phyloP scores from a whole-genome alignment of 208 protist species.

The Acanthamoeba healyi region DNA sequence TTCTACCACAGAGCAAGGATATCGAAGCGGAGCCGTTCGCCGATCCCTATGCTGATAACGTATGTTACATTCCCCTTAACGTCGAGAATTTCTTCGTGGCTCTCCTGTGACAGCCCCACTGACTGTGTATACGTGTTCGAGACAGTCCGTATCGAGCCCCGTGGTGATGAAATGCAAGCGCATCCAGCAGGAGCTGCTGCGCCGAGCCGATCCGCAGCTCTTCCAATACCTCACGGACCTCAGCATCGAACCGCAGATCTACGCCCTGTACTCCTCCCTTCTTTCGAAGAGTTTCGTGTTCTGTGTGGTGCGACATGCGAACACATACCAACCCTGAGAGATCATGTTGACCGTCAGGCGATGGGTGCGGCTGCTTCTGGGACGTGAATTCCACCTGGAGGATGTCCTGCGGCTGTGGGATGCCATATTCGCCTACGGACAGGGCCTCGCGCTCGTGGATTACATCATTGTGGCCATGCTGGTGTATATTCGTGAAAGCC shows the following conservation, averaged over 20 bases:
- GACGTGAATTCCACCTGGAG: constrained; percentile 89
- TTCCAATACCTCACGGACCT: constrained; percentile 80
- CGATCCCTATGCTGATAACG: neutral
- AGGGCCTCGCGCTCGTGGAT: constrained; percentile 83
- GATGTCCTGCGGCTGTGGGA: constrained; percentile 90
- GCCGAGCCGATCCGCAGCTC: constrained; percentile 81
- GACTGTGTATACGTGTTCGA: neutral
- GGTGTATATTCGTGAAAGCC: constrained; percentile 84
- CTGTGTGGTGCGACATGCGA: too few species aligned
- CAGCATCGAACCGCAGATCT: constrained; percentile 88
- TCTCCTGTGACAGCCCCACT: neutral
- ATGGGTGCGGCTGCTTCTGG: constrained; percentile 89
- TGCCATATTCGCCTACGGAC: constrained; percentile 85
- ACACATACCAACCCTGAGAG: too few species aligned
- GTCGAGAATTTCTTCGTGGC: too few species aligned
- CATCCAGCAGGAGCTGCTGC: constrained; percentile 84
- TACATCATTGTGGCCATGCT: constrained; percentile 90
- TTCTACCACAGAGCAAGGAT: neutral
- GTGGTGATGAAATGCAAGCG: constrained; percentile 79
- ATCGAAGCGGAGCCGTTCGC: neutral
- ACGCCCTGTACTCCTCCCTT: constrained; percentile 75
- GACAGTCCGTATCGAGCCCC: neutral
- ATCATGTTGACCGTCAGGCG: constrained; percentile 77
- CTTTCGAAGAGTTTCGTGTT: too few species aligned
- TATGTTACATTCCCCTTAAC: too few species aligned